These are phyloP conservation scores for Calycina herbarum DNA, from an alignment of 2,329 filamentous ascomycete species.

Conservation along the genomic window DNA sequence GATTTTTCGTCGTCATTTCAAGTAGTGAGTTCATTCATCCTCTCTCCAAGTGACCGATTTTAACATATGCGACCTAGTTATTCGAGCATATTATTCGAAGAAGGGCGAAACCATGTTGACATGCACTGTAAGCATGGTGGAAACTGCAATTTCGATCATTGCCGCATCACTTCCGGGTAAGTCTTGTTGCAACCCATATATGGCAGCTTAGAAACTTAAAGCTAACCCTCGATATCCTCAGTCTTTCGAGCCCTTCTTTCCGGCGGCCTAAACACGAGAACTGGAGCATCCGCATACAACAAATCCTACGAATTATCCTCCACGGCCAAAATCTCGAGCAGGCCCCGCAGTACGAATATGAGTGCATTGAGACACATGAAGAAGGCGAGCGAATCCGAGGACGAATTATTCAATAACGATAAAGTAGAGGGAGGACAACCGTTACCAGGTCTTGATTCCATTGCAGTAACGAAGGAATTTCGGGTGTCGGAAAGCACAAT, in stretches of 20 bases:
- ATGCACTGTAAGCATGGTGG: constrained; percentile 43
- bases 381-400: constrained; percentile 12
- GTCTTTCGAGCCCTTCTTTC: not conserved
- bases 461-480: constrained; percentile 10
- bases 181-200: not conserved
- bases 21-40: constrained; percentile 11
- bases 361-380: constrained; percentile 1
- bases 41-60: constrained; percentile 11
- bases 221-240: not conserved
- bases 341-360: not conserved
- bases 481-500: constrained; percentile 1
- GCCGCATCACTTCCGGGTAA: constrained; percentile 24
- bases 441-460: not conserved
- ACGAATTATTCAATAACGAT: constrained; percentile 13
- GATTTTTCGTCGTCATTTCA: constrained; percentile 18
- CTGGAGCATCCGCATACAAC: not conserved
- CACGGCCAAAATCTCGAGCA: not conserved
- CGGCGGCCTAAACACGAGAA: not conserved
- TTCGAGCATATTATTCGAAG: constrained; percentile 40
- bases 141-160: constrained; percentile 43
- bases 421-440: not conserved
- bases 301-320: constrained; percentile 24
- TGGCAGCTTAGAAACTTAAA: not conserved
- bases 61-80: constrained; percentile 25
- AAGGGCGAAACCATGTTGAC: constrained; percentile 41